Percentiles rank a stretch among this genome's conserved stretches.
Conservation (phyloP, 2,329 filamentous ascomycete genomes). For the Cadophora luteo-olivacea region DNA sequence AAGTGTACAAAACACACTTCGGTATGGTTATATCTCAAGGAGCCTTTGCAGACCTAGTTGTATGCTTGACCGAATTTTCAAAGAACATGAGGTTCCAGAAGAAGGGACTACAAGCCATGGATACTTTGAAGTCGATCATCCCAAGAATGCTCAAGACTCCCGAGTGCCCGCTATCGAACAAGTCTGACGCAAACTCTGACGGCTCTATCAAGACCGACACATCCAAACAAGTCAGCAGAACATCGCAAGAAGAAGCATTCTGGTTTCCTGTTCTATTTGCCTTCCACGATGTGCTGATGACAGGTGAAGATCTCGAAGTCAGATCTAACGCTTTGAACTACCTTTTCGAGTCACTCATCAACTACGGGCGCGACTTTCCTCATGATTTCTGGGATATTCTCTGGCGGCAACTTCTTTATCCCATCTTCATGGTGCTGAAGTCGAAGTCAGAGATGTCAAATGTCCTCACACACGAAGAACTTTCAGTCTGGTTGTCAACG, state of each 20-base stretch:
- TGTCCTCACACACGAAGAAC: conserved; percentile 91
- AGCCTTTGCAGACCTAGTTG: conserved; percentile 93
- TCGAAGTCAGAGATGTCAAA: conserved; percentile 97
- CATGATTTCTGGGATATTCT: conserved; percentile 98
- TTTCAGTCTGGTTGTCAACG: conserved; percentile 98
- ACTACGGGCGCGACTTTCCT: conserved; percentile 90
- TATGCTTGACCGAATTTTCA: conserved; percentile 96
- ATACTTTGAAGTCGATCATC: conserved; percentile 91
- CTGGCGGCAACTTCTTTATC: conserved; percentile 95
- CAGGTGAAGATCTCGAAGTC: conserved; percentile 96
- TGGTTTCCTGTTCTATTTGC: conserved; percentile 99
- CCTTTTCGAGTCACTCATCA: conserved; percentile 91
- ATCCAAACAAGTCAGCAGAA: conserved; percentile 70
- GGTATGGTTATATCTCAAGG: conserved; percentile 96
- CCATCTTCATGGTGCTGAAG: conserved; percentile 97
- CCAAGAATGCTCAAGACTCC: conserved; percentile 95
- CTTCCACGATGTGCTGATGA: conserved; percentile 99
- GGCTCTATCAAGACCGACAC: conserved; percentile 46
- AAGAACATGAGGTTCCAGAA: conserved; percentile 99
- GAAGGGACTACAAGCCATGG: conserved; percentile 95
- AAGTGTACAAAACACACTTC: conserved; percentile 95
- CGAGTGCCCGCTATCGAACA: conserved; percentile 87
- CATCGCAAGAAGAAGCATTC: conserved; percentile 94
- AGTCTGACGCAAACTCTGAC: conserved; percentile 50
- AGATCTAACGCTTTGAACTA: conserved; percentile 91